Base-by-base conservation (phyloP, 306 rosid species). In the Sindora glabra region DNA sequence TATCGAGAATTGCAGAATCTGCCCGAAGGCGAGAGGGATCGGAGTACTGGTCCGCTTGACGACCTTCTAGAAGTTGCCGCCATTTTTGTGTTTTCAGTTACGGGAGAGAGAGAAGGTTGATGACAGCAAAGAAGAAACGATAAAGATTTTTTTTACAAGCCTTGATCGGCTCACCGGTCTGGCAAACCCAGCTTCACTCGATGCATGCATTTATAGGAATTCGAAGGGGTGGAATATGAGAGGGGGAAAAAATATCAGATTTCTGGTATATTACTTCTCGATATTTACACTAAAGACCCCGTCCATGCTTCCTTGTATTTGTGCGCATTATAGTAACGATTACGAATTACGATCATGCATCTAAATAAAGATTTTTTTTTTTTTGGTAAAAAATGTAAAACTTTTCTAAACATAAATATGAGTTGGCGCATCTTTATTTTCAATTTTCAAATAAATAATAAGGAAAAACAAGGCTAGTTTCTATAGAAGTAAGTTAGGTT, bases 111-210 rank as follows among this genome's bases (percentile, higher is more conserved):
- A 52, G 65, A 56, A 52, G 30, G 34, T 3, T 13, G 2, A 13
- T 21, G 39, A 22, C n/a, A 24, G 27, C 69, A 40, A 63, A 64
- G 65, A 22, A 29, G 11, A 38, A 5, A 10, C 17, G 48, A 0
- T 3, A 18, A 22, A 10, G 19, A 39, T 3, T 32, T 54, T 44
- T 23, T 22, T 51, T 1, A 5, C 5, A 73, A 56, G 74, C 69
- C 64, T 76, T 36, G 76, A 44, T 88, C 64, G 85, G 81, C 86
- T 77, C 42, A 60, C 26, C 36, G 57, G 78, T 83, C 78, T 51
- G 95, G 92, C 96, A 92, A 92, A 88, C 98, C 78, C 65, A 13
- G 73, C 78, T 83, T 74, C 16, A 83, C 90, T 79, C 88, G 29
- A 84, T 81, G 67, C 6, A 74, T 81, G 58, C 80, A 86, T 92